Conservation (phyloP, 768 basidiomycete genomes). For the Lentinula sp. region DNA sequence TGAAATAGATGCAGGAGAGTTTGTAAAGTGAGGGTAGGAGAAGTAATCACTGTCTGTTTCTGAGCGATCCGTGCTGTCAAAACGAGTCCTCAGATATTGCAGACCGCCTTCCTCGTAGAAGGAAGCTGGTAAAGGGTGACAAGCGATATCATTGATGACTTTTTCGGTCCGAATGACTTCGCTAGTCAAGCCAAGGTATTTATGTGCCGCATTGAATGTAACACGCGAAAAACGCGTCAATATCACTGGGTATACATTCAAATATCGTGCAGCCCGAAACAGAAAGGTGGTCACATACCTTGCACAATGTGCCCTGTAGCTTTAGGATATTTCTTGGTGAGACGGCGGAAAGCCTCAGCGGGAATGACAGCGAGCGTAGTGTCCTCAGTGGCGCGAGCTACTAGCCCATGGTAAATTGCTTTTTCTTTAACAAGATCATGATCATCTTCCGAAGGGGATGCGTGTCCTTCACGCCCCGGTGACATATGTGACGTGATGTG, state of each 20-base stretch:
- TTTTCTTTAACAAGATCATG: constrained; percentile 21
- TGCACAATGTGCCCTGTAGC: constrained; percentile 95
- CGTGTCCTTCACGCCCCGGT: constrained; percentile 2
- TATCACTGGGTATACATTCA: constrained; percentile 52
- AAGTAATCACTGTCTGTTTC: constrained; percentile 59
- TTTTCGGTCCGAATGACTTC: constrained; percentile 97
- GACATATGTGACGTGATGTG: constrained; percentile 24
- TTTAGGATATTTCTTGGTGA: constrained; percentile 96
- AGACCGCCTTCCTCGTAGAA: constrained; percentile 95
- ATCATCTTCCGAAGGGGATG: constrained; percentile 6
- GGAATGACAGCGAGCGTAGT: constrained; percentile 98
- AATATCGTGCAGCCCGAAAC: constrained; percentile 2
- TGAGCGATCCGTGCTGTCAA: constrained; percentile 53
- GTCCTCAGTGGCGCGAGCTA: constrained; percentile 92
- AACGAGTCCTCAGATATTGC: constrained; percentile 84
- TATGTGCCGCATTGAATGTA: constrained; percentile 96
- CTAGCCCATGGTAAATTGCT: constrained; percentile 55
- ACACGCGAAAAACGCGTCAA: constrained; percentile 94
- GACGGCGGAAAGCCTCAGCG: constrained; percentile 88
- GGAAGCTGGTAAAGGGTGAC: constrained; percentile 83
- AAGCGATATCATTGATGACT: constrained; percentile 94
- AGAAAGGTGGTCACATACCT: constrained; percentile 37
- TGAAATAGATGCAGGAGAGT: constrained; percentile 22
- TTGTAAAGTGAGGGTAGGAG: constrained; percentile 18
- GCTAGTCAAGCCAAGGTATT: constrained; percentile 89